Base-by-base conservation (phyloP, 768 basidiomycete genomes). In the Serendipita sp. region DNA sequence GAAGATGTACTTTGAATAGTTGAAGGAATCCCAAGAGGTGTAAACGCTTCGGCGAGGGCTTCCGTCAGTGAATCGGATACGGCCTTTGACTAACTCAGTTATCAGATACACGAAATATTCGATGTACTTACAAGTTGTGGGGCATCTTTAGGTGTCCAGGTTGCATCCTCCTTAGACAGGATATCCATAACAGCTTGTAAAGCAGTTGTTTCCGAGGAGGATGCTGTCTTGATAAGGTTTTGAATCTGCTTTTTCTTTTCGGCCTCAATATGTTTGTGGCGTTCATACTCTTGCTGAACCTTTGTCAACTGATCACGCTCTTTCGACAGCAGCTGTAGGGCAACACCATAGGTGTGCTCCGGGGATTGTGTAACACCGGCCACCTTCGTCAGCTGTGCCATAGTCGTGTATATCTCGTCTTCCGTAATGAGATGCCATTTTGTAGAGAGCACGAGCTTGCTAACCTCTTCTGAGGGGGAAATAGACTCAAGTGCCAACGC, bases 391-490 rank as follows among this genome's bases (percentile, higher is more conserved):
- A 86, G 72, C 18, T 73, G 74, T 0, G 86, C 79, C 27, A 90
- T 80, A 2, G 82, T 78, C 15, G 77, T 74, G 66, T 85, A 83
- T 46, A 91, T 85, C 1, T 80, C 84, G 58, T 87, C 82, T 71
- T 91, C 87, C 2, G 87, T 83, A 68, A 82, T 84, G 27, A 83
- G 80, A 69, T 91, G 88, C 88, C 89, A 92, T 70, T 77, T 80
- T 6, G 83, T 86, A 1, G 78, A 75, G 16, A 91, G 77, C 10
- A 90, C 78, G 65, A 82, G 78, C 1, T 77, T 71, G 0, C 76
- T 73, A 13, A 66, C 63, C 34, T 18, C 44, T 8, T 50, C 55
- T 23, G 55, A 60, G 1, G 13, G 44, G 31, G 27, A 44, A 50
- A 44, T 27, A 44, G 31, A 44, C 29, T 45, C 33, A 27, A 44